Percentiles rank a stretch among this genome's conserved stretches.
Conservation (phyloP, 768 basidiomycete species). For the Boletus rex-veris region DNA sequence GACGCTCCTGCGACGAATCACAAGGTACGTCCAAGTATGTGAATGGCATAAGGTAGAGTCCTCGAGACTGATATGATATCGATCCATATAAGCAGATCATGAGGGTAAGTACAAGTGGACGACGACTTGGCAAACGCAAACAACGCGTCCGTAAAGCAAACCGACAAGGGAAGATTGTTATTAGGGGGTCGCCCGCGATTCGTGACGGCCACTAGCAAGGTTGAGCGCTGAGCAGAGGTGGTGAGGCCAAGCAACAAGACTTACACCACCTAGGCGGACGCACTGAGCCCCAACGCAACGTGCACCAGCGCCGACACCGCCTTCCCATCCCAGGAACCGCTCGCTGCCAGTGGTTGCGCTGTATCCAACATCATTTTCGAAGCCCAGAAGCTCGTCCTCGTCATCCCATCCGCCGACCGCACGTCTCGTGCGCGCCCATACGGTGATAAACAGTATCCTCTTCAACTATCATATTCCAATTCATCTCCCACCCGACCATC, state of each 20-base stretch:
- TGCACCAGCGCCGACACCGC: conserved; percentile 74
- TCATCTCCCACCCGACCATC: too few species aligned
- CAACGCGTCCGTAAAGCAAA: background rate
- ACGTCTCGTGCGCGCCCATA: conserved; percentile 80
- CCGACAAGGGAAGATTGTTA: background rate
- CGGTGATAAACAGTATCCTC: conserved; percentile 86
- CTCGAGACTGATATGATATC: conserved; percentile 21
- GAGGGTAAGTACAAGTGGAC: background rate
- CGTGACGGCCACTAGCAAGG: background rate
- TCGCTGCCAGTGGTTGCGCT: conserved; percentile 43
- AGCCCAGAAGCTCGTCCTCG: conserved; percentile 40
- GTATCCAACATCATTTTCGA: conserved; percentile 36
- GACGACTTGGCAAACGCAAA: background rate
- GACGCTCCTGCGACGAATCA: conserved; percentile 14
- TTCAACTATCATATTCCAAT: conserved; percentile 52
- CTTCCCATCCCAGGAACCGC: conserved; percentile 79
- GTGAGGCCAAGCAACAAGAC: conserved; percentile 11
- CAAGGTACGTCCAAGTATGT: conserved; percentile 18
- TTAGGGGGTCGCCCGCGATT: background rate
- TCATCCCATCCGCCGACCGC: conserved; percentile 50
- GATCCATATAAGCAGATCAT: conserved; percentile 8
- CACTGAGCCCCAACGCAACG: conserved; percentile 67
- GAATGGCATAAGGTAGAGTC: conserved; percentile 7
- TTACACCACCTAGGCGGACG: conserved; percentile 30
- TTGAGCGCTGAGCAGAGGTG: conserved; percentile 15